Conservation (phyloP, 2,329 filamentous ascomycete species). For the Pyricularia grisea region DNA sequence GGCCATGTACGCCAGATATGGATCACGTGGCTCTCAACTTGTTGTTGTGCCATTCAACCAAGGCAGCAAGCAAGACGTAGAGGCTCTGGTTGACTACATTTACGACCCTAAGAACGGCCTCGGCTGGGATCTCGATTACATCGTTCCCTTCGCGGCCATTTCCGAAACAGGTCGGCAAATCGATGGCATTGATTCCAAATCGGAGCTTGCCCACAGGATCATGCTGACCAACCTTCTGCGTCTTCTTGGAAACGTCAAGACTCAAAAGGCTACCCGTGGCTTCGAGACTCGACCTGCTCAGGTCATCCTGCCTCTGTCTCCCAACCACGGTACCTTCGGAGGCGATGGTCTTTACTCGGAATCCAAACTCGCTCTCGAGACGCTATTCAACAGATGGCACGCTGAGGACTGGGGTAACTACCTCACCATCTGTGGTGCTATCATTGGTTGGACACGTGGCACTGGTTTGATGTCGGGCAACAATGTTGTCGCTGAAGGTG, state of each 20-base stretch:
- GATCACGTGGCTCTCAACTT: constrained; percentile 87
- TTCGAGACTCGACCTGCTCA: constrained; percentile 95
- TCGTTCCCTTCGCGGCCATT: constrained; percentile 94
- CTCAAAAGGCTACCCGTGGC: constrained; percentile 76
- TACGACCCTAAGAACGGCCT: constrained; percentile 94
- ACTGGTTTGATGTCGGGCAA: constrained; percentile 73
- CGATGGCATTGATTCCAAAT: constrained; percentile 92
- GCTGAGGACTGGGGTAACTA: constrained; percentile 28
- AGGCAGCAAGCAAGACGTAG: constrained; percentile 95
- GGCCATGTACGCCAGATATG: constrained; percentile 92
- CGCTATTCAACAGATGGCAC: constrained; percentile 21
- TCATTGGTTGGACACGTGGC: constrained; percentile 35
- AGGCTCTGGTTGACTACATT: constrained; percentile 90
- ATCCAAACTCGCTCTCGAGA: constrained; percentile 29
- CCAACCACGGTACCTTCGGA: constrained; percentile 97
- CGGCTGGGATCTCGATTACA: constrained; percentile 95
- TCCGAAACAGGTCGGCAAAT: constrained; percentile 97
- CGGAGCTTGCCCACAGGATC: constrained; percentile 94
- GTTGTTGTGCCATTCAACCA: constrained; percentile 99
- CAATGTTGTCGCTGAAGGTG: constrained; percentile 93
- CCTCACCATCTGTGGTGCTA: constrained; percentile 26
- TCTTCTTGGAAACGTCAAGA: constrained; percentile 82
- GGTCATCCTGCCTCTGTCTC: constrained; percentile 89
- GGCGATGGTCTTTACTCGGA: constrained; percentile 82
- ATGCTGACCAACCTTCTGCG: constrained; percentile 97